These are phyloP conservation scores for Tricholoma terreum DNA, from an alignment of 768 basidiomycete species.

Conservation along the genomic window DNA sequence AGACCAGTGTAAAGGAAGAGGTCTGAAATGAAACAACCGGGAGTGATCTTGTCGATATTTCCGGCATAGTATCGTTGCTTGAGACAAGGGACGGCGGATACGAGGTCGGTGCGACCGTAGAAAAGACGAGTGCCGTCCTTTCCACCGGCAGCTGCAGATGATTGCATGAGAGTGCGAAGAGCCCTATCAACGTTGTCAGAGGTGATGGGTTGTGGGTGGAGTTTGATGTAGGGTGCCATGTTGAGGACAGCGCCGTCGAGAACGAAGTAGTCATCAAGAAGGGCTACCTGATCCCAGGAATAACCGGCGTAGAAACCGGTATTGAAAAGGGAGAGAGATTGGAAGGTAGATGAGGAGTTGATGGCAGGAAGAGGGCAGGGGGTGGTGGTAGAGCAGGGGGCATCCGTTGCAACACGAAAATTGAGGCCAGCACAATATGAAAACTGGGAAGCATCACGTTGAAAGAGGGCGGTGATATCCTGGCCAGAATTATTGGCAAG, in stretches of 20 bases:
- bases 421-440: conserved; percentile 57
- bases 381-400: conserved; percentile 59
- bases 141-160: conserved; percentile 50
- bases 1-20: conserved; percentile 89
- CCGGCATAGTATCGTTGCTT: conserved; percentile 86
- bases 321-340: conserved; percentile 58
- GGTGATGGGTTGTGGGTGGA: conserved; percentile 64
- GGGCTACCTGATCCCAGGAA: conserved; percentile 83
- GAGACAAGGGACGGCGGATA: conserved; percentile 75
- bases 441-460: conserved; percentile 64
- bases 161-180: conserved; percentile 69
- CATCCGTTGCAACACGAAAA: conserved; percentile 69
- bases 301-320: conserved; percentile 78
- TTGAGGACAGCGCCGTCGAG: conserved; percentile 94
- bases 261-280: conserved; percentile 74
- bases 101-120: conserved; percentile 62
- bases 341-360: conserved; percentile 53
- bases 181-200: conserved; percentile 79
- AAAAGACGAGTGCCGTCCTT: conserved; percentile 92
- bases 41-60: conserved; percentile 93
- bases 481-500: conserved; percentile 66
- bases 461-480: conserved; percentile 88
- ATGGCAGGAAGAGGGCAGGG: conserved; percentile 69
- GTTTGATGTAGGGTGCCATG: conserved; percentile 77
- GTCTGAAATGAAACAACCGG: conserved; percentile 90